Evolutionary conservation across 179 eudicot species (phyloP).

Genomic region (Spergularia azorica): DNA sequence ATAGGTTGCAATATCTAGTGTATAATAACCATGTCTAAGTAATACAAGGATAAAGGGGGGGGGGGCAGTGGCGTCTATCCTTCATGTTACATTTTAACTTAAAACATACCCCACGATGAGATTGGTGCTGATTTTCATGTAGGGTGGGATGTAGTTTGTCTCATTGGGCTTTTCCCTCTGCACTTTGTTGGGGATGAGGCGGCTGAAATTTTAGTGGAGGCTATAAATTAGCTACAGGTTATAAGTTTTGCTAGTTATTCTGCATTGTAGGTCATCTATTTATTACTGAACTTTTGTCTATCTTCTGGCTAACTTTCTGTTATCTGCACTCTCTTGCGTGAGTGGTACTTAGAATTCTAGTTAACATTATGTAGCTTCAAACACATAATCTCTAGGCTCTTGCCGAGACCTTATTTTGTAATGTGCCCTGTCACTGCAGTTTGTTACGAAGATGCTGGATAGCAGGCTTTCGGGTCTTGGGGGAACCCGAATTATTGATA

Average conservation of each 20-base stretch:
- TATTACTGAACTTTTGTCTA: background rate
- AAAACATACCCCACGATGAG: background rate
- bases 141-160: background rate
- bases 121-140: background rate
- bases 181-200: background rate
- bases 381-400: background rate
- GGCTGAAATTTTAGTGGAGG: background rate
- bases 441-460: conserved; percentile 97
- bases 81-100: background rate
- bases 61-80: too few species aligned
- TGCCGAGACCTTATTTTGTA: background rate
- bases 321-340: background rate
- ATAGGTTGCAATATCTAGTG: background rate
- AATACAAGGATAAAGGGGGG: too few species aligned
- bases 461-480: conserved; percentile 86
- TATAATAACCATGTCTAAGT: background rate
- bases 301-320: background rate
- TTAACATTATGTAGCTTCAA: background rate
- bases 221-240: background rate
- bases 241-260: background rate
- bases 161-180: background rate
- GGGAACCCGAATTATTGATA: conserved; percentile 67
- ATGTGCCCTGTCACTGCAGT: conserved; percentile 44
- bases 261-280: background rate
- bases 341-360: background rate